Base-by-base conservation (phyloP, 371 early-diverging fungal species). In the Syncephalastrum contaminatum region DNA sequence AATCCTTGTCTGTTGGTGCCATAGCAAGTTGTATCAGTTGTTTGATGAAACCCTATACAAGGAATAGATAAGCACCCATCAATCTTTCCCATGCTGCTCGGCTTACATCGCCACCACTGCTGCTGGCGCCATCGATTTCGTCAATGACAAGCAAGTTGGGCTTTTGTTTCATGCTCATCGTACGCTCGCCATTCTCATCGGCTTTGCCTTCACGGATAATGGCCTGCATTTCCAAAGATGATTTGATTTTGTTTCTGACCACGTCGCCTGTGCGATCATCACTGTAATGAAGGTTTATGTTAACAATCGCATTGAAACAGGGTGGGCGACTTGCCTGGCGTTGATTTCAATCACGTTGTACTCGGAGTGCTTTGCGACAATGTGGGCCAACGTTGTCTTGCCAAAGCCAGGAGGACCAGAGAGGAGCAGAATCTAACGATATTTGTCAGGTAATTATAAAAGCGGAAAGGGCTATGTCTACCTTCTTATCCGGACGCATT, bases 351-450 rank as follows among this genome's bases (percentile, higher is more conserved):
- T 73, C 3, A 91, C 70, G 44, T 91, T 84, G 64, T 98, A 94
- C 1, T 96, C 96, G n/a, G 91, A 85, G 60, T 96, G 95, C 43
- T 82, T 80, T 0, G 97, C 97, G 44, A 94, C 83, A 1, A 99
- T 86, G 69, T 97, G 95, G 0, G 97, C 99, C 59, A 99, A 74
- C 0, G 99, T 98, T 0, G 99, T 99, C 69, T 99, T 99, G 54
- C 99, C 99, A 49, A 97, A 80, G 0, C 99, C 99, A 1, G 99
- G 97, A 16, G 95, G 92, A 0, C 99, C 99, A 5, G 93, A 83
- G 19, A 99, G 59, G n/a, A 99, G 63, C 22, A 97, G 70, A 18
- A 99, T 89, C 80, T 89, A 81, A 15, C n/a, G 49, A 30, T 7
- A 36, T 43, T 16, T 67, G 48, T 24, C 59, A 63, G 10, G 25